Evolutionary conservation across 306 rosid species (phyloP).

Genomic region (Begonia peltatifolia): DNA sequence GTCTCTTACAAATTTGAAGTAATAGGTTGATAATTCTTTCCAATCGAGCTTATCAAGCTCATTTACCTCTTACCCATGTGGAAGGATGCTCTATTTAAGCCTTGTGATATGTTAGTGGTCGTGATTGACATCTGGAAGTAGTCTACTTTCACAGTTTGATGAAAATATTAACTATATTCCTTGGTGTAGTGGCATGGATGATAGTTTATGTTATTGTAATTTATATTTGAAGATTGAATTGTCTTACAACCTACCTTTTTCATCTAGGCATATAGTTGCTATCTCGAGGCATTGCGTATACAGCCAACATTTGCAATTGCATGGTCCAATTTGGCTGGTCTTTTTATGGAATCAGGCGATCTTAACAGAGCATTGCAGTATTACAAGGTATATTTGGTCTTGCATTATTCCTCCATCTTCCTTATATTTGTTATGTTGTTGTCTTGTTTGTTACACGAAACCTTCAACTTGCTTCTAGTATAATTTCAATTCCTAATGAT

Average conservation of each 20-base stretch:
- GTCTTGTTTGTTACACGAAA: too few species aligned
- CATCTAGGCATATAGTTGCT: constrained; percentile 99
- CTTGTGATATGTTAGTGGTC: too few species aligned
- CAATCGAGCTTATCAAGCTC: too few species aligned
- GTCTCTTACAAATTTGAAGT: too few species aligned
- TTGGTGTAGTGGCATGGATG: constrained; percentile 81
- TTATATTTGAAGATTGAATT: constrained; percentile 73
- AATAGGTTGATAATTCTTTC: too few species aligned
- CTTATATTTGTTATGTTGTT: too few species aligned
- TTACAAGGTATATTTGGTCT: constrained; percentile 44
- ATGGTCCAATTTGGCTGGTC: constrained; percentile 99
- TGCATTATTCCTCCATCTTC: too few species aligned
- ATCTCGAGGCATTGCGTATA: constrained; percentile 89
- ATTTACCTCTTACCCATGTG: too few species aligned
- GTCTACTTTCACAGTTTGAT: constrained; percentile 33
- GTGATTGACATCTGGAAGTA: too few species aligned
- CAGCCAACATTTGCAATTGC: constrained; percentile 96
- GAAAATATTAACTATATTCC: constrained; percentile 77
- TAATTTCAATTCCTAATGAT: too few species aligned
- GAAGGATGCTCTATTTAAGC: too few species aligned
- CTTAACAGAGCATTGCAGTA: constrained; percentile 90
- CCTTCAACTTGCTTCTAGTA: too few species aligned
- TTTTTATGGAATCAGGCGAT: constrained; percentile 98
- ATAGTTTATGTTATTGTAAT: constrained; percentile 82
- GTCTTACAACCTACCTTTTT: constrained; percentile 80